Conservation (phyloP, 495 filamentous ascomycete species). For the Staphylotrichum tortipilum region DNA sequence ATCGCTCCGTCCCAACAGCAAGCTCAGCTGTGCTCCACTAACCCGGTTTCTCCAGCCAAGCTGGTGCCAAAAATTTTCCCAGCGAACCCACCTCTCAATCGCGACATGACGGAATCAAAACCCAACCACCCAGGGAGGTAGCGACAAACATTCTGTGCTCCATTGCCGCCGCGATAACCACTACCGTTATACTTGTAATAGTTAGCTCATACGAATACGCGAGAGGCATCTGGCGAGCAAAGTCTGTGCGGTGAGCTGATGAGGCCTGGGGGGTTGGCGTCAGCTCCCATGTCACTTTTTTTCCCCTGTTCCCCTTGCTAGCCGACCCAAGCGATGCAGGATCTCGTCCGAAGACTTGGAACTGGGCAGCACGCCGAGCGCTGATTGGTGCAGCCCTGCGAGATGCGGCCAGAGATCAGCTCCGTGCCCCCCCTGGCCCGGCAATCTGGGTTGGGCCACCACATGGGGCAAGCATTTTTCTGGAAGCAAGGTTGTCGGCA, state of each 20-base stretch:
- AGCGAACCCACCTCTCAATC: not conserved
- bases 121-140: no score
- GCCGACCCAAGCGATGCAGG: not conserved
- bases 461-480: constrained; percentile 7
- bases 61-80: not conserved
- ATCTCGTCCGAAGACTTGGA: not conserved
- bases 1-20: not conserved
- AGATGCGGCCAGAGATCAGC: constrained; percentile 3
- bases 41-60: no score
- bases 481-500: constrained; percentile 10
- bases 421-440: constrained; percentile 6
- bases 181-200: no score
- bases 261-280: not conserved
- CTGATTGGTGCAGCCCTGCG: constrained; percentile 1
- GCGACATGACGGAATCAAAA: no score
- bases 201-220: not conserved
- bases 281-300: no score
- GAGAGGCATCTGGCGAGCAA: not conserved
- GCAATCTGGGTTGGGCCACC: constrained; percentile 12
- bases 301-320: not conserved
- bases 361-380: not conserved
- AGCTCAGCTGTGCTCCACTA: not conserved
- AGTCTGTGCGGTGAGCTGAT: not conserved
- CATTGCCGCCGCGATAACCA: no score
- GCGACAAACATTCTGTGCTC: no score